These are phyloP conservation scores for Phytophthora citricola DNA, from an alignment of 352 stramenopile genomes.

Conservation along the genomic window DNA sequence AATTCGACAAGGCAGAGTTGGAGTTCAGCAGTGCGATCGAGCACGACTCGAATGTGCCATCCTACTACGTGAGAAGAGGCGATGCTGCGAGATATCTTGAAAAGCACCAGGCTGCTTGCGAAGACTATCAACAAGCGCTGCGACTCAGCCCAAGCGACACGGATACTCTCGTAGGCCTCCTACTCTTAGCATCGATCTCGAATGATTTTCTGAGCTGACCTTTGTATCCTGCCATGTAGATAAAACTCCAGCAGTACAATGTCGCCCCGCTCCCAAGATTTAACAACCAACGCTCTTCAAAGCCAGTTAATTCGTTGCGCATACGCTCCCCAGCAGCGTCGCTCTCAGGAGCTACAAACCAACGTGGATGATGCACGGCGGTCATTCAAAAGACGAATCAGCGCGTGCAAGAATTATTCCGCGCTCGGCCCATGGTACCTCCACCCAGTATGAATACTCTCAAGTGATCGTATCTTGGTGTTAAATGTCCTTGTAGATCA, in stretches of 20 bases:
- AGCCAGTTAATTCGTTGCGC: background rate
- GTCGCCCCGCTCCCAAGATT: slow-evolving; percentile 11
- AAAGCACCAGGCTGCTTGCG: slow-evolving; percentile 59
- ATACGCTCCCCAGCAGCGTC: slow-evolving; percentile 29
- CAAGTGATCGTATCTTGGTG: slow-evolving; percentile 12
- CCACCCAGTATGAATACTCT: slow-evolving; percentile 39
- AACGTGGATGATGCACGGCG: slow-evolving; percentile 42
- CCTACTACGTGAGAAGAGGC: slow-evolving; percentile 75
- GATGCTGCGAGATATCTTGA: slow-evolving; percentile 81
- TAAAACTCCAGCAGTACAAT: slow-evolving; percentile 71
- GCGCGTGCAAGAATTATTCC: slow-evolving; percentile 66
- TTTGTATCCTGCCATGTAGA: slow-evolving; percentile 26
- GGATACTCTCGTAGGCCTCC: slow-evolving; percentile 54
- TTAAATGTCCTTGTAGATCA: slow-evolving; percentile 87
- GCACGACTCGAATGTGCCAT: slow-evolving; percentile 56
- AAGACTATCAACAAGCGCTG: slow-evolving; percentile 59
- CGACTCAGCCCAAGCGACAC: slow-evolving; percentile 62
- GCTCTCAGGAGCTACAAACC: slow-evolving; percentile 26
- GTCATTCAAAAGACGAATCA: slow-evolving; percentile 66
- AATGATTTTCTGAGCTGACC: background rate
- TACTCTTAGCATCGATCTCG: background rate
- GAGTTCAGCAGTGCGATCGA: slow-evolving; percentile 59
- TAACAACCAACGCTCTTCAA: slow-evolving; percentile 26
- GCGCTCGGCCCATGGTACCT: slow-evolving; percentile 49
- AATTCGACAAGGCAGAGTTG: slow-evolving; percentile 80